A percentile compares a stretch with the other conserved stretches of the same genome.
Conservation (phyloP, 208 protist species). For the Acanthamoeba healyi region DNA sequence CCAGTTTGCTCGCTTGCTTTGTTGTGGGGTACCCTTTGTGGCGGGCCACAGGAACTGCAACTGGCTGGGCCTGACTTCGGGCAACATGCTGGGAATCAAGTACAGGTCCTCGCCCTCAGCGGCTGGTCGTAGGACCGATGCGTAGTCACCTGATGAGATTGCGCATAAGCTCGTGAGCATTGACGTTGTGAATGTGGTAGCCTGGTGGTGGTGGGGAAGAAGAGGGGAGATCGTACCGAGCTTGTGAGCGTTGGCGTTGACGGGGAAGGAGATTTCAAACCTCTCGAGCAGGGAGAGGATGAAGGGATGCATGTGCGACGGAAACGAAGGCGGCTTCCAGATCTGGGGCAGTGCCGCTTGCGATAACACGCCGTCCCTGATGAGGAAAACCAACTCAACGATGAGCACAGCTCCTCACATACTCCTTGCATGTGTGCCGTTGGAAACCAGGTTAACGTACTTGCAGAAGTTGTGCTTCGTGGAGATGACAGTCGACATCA, state of each 20-base stretch:
- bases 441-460: no score
- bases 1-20: no score
- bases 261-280: constrained; percentile 51
- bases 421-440: not conserved
- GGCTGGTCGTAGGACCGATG: not conserved
- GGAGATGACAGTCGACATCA: constrained; percentile 77
- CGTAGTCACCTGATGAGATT: not conserved
- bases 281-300: constrained; percentile 49
- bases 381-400: not conserved
- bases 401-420: not conserved
- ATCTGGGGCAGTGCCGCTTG: constrained; percentile 42
- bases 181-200: no score
- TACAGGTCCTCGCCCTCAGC: constrained; percentile 1
- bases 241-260: constrained; percentile 28
- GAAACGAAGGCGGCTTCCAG: constrained; percentile 15
- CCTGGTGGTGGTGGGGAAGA: no score
- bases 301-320: constrained; percentile 31
- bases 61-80: constrained; percentile 17
- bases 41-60: constrained; percentile 39
- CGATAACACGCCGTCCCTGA: not conserved
- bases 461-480: constrained; percentile 72
- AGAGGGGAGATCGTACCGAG: constrained; percentile 36
- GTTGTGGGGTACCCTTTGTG: not conserved
- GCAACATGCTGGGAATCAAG: constrained; percentile 53
- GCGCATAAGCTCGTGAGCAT: no score